Percentiles rank a stretch among this genome's conserved stretches.
These are phyloP conservation scores for Fusarium globosum DNA, from an alignment of 2,329 filamentous ascomycete genomes.

Conservation along the genomic window DNA sequence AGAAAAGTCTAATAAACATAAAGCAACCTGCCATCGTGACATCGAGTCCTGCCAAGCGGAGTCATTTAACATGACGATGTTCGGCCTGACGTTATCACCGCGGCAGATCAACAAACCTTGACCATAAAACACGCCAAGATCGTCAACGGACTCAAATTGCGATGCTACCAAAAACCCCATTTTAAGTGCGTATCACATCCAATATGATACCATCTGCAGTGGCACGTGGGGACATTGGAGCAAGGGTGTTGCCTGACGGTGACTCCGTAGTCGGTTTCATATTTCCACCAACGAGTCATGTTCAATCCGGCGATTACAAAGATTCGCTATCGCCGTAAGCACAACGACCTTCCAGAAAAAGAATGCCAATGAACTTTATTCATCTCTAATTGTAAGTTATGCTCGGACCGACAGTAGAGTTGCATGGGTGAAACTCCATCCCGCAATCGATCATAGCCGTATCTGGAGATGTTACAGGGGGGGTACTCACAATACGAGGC, in stretches of 20 bases:
- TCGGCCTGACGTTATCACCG: neutral
- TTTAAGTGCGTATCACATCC: neutral
- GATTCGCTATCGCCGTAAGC: rapidly evolving
- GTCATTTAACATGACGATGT: neutral
- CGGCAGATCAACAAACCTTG: neutral
- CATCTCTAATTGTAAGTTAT: neutral
- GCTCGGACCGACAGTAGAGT: constrained; percentile 10
- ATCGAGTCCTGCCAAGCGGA: neutral
- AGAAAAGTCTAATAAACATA: no score
- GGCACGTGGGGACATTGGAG: neutral
- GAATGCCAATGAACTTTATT: neutral
- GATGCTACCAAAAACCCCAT: neutral
- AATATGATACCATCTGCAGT: neutral
- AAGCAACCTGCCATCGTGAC: neutral
- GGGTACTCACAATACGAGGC: neutral
- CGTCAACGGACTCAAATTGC: neutral
- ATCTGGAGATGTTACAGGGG: neutral
- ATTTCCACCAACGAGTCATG: neutral
- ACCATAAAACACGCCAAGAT: neutral
- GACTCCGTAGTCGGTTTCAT: constrained; percentile 18
- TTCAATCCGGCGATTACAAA: neutral
- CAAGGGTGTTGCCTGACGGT: constrained; percentile 8
- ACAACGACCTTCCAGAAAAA: neutral
- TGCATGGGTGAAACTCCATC: neutral
- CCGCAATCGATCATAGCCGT: constrained; percentile 3